Evolutionary conservation across 495 filamentous ascomycete species (phyloP).

Genomic region (Aspergillus mulundensis): DNA sequence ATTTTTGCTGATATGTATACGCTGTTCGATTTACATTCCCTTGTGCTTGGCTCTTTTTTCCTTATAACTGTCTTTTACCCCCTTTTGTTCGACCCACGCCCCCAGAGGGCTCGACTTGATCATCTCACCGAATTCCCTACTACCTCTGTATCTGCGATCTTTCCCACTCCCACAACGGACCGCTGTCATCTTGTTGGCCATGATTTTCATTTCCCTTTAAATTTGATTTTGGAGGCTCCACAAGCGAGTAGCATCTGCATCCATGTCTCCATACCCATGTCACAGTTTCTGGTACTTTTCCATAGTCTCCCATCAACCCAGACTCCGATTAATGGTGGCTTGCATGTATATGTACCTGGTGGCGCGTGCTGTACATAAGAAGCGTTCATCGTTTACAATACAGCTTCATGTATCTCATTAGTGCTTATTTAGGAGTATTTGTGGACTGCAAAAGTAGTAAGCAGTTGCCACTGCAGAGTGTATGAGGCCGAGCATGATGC

Average conservation of each 20-base stretch:
- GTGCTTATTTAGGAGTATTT: not conserved
- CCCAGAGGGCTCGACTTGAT: slow-evolving; percentile 20
- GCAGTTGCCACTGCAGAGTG: not conserved
- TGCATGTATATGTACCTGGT: slow-evolving; percentile 34
- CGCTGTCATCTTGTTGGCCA: slow-evolving; percentile 18
- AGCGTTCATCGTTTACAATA: slow-evolving; percentile 18
- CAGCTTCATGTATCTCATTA: slow-evolving; percentile 15
- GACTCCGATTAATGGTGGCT: slow-evolving; percentile 16
- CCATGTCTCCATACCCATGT: slow-evolving; percentile 18
- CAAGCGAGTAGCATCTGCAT: slow-evolving; percentile 21
- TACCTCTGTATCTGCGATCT: slow-evolving; percentile 13
- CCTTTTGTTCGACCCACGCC: slow-evolving; percentile 15
- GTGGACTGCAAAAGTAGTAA: not conserved
- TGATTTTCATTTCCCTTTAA: slow-evolving; percentile 17
- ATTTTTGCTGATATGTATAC: slow-evolving; percentile 36
- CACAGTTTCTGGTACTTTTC: slow-evolving; percentile 21
- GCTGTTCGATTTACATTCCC: slow-evolving; percentile 28
- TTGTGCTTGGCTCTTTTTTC: slow-evolving; percentile 22
- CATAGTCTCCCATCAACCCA: slow-evolving; percentile 22
- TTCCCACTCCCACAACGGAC: slow-evolving; percentile 7
- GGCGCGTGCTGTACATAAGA: slow-evolving; percentile 37
- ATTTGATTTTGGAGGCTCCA: slow-evolving; percentile 21
- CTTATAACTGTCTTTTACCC: slow-evolving; percentile 24
- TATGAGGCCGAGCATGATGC: not conserved
- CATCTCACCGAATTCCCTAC: slow-evolving; percentile 13